phyloP scores from a whole-genome alignment of 2,329 filamentous ascomycete species.

The Epichloe festucae region DNA sequence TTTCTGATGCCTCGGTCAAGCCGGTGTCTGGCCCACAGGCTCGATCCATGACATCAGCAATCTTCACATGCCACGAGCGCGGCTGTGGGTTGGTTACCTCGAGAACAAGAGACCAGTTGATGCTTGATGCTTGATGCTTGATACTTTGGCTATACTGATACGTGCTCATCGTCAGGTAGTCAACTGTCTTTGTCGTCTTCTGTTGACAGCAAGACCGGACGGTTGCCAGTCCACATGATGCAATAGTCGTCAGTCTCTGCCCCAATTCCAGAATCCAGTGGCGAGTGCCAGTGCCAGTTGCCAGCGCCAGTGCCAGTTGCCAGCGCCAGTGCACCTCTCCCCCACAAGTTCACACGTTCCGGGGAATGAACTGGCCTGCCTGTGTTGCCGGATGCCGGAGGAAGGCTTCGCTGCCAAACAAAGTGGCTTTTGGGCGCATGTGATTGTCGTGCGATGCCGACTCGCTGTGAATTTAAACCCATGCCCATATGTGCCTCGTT shows the following conservation, averaged over 20 bases:
- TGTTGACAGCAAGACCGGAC: too few relatives aligned
- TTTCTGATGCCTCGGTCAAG: not conserved
- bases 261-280: not conserved
- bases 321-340: not conserved
- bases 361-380: not conserved
- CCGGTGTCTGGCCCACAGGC: not conserved
- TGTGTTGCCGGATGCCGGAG: not conserved
- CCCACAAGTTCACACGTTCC: not conserved
- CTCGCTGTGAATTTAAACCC: constrained; percentile 1
- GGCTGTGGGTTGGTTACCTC: not conserved
- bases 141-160: too few relatives aligned
- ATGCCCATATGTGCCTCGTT: not conserved
- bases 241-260: not conserved
- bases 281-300: too few relatives aligned
- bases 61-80: constrained; percentile 1
- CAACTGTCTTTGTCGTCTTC: too few relatives aligned
- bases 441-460: constrained; percentile 2
- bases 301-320: too few relatives aligned
- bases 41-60: constrained; percentile 1
- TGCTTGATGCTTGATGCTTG: too few relatives aligned
- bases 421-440: not conserved
- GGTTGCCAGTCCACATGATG: too few relatives aligned
- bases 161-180: too few relatives aligned
- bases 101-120: too few relatives aligned
- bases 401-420: not conserved